Conservation (phyloP, 2,329 filamentous ascomycete genomes). For the Fusarium luffae region DNA sequence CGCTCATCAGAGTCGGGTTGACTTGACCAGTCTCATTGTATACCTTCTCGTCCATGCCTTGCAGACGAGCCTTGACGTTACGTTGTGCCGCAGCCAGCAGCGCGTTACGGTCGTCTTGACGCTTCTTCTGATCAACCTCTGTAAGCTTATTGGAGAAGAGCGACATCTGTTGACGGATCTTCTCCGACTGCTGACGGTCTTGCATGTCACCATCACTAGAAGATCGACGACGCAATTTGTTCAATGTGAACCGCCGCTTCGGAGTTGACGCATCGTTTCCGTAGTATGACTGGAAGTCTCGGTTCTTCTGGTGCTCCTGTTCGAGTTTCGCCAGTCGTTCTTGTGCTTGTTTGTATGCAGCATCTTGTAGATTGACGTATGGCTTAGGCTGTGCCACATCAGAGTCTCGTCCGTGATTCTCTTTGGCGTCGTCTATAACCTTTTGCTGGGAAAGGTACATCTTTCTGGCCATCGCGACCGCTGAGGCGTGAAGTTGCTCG, state of each 20-base stretch:
- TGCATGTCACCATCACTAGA: conserved; percentile 74
- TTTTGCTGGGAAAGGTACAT: conserved; percentile 82
- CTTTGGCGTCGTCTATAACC: conserved; percentile 63
- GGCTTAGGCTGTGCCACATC: conserved; percentile 61
- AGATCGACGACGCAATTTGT: conserved; percentile 70
- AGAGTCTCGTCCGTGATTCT: conserved; percentile 50
- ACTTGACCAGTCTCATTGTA: conserved; percentile 80
- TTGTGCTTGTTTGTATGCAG: conserved; percentile 85
- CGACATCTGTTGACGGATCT: conserved; percentile 83
- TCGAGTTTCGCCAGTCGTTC: conserved; percentile 85
- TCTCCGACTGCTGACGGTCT: conserved; percentile 75
- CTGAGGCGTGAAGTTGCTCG: conserved; percentile 81
- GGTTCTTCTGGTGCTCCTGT: conserved; percentile 71
- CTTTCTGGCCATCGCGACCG: conserved; percentile 87
- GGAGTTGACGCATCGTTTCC: conserved; percentile 58
- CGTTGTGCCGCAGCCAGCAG: conserved; percentile 83
- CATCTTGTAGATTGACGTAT: conserved; percentile 79
- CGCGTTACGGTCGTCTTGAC: conserved; percentile 77
- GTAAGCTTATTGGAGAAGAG: conserved; percentile 75
- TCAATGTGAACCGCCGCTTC: conserved; percentile 60
- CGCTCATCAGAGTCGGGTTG: conserved; percentile 72
- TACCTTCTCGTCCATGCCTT: conserved; percentile 84
- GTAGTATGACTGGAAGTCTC: conserved; percentile 81
- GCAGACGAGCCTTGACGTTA: conserved; percentile 83
- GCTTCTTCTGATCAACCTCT: conserved; percentile 78